These are phyloP conservation scores for Chlamydomonas applanata DNA, from an alignment of 139 green algal species.

Conservation along the genomic window DNA sequence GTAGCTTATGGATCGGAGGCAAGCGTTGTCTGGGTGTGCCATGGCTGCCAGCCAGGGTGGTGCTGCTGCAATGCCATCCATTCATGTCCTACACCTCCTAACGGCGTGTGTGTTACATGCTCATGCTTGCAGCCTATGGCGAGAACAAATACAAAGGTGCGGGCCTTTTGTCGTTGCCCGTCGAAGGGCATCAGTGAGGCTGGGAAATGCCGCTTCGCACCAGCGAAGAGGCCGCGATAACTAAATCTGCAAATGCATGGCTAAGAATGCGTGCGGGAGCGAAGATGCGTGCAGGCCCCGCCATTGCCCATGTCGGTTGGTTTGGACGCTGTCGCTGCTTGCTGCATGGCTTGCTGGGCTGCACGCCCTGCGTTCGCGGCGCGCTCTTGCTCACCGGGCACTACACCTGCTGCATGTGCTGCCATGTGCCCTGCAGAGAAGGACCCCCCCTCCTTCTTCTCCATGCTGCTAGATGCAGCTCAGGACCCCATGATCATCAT, in stretches of 20 bases:
- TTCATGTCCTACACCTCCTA: neutral
- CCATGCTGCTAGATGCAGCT: slow-evolving; percentile 65
- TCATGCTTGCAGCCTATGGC: slow-evolving; percentile 9
- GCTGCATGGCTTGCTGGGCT: no score
- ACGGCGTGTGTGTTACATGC: neutral
- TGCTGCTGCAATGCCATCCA: no score
- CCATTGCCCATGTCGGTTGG: no score
- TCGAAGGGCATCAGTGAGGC: neutral
- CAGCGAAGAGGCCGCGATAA: no score
- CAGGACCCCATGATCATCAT: slow-evolving; percentile 88
- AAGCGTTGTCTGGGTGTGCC: slow-evolving; percentile 51
- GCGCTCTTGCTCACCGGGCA: no score
- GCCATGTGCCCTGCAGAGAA: slow-evolving; percentile 42
- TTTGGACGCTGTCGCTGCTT: no score
- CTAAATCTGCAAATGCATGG: neutral
- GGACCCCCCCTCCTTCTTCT: slow-evolving; percentile 56
- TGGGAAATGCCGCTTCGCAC: neutral
- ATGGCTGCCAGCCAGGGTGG: neutral
- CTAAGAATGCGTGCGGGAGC: neutral
- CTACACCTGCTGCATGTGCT: no score
- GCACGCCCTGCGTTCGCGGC: no score
- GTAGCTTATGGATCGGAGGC: neutral
- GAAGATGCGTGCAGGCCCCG: no score
- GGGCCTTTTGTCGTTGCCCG: neutral
- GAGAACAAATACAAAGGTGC: slow-evolving; percentile 28